Evolutionary conservation across 306 rosid genomes (phyloP).

Genomic region (Gynostemma pentaphyllum): DNA sequence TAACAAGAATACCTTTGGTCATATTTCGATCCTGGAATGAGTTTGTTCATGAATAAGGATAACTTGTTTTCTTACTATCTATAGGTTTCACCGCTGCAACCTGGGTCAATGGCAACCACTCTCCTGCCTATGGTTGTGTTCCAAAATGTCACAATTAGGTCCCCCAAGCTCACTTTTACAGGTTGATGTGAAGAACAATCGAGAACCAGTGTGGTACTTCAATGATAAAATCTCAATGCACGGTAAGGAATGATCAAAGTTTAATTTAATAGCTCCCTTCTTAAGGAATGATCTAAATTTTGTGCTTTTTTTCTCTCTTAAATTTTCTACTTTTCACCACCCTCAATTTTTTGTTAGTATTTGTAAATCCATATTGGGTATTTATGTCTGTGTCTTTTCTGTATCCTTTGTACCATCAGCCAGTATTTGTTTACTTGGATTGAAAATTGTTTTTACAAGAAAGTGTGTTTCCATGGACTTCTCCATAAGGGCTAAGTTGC

Average conservation of each 20-base stretch:
- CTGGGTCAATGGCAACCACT: constrained; percentile 55
- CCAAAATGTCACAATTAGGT: constrained; percentile 96
- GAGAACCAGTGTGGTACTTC: constrained; percentile 94
- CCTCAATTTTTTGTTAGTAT: constrained; percentile 1
- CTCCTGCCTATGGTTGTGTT: constrained; percentile 87
- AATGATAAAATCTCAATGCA: constrained; percentile 66
- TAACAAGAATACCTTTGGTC: constrained; percentile 89
- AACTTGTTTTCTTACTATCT: constrained; percentile 11
- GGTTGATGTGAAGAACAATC: constrained; percentile 82
- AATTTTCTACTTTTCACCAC: not conserved
- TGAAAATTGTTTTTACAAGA: not conserved
- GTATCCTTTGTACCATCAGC: not conserved
- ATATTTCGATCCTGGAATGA: not conserved
- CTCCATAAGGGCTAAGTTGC: not conserved
- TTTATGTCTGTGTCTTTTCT: not conserved
- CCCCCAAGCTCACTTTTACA: constrained; percentile 86
- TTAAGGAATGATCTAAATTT: constrained; percentile 32
- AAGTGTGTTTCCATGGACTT: not conserved
- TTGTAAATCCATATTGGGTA: constrained; percentile 7
- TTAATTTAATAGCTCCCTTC: constrained; percentile 24
- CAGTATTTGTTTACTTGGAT: not conserved
- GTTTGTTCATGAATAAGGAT: not conserved
- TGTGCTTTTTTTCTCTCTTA: not conserved
- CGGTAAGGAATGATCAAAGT: not conserved
- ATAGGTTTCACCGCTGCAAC: constrained; percentile 77